Evolutionary conservation across 768 basidiomycete species (phyloP), one percentile per base, ranked within the genome.

Genomic region (Phlebiopsis flavidoalba): DNA sequence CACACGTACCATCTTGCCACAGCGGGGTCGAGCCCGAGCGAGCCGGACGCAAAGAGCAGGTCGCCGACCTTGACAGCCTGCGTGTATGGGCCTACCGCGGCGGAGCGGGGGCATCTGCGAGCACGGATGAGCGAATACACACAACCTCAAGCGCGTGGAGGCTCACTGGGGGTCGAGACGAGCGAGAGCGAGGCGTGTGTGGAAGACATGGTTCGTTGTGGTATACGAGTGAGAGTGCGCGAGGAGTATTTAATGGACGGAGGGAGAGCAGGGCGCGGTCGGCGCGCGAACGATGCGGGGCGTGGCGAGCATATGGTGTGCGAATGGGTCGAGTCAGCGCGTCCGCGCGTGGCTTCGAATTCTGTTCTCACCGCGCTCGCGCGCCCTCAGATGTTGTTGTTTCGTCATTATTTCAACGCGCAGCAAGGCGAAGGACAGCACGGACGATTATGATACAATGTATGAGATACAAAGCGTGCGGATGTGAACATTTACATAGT

Each of bases 1-100:
- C n/a, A 55, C 19, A 26, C 10, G 35, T 17, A 92, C 88, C 67
- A 95, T 75, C 67, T 86, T 77, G 74, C 84, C 86, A 85, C 85
- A 33, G 75, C 69, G 11, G 94, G 90, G 69, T 90, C 83, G 59
- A 97, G 77, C 1, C 93, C 89, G 68, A 98, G 89, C 71, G 87
- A 90, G 51, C 96, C 96, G 1, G 93, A 95, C 49, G 86, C 80
- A 76, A 96, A 99, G 65, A 98, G 83, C 60, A 94, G 81, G 66
- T 91, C 85, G 54, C 90, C 90, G 55, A 82, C 81, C 69, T 89
- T 90, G 75, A 95, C 83, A 4, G 87, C 95, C 76, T 96, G 91
- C 1, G 85, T 86, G 76, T 96, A 96, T 35, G 94, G 94, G 0
- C 92, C 92, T 61, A 93, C 84, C 0, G 91, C 91, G 17, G 84